Base-by-base conservation (phyloP, 805 yeast species). In the Wickerhamiella shivajii region DNA sequence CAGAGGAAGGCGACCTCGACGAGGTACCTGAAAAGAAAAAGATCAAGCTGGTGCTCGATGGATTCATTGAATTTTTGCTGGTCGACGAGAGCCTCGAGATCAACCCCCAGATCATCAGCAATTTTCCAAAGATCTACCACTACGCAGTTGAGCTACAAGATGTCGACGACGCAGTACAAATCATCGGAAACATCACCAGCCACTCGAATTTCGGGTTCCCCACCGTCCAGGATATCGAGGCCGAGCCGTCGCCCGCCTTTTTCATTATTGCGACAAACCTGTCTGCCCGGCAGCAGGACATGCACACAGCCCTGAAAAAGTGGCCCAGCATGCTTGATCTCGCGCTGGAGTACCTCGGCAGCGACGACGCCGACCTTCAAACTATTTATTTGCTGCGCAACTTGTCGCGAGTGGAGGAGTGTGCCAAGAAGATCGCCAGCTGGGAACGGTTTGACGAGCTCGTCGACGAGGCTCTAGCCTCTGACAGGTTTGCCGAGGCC, bases 111-210 rank as follows among this genome's bases (percentile, higher is more conserved):
- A 15, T 35, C 13, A 14, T 29, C 9, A 24, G 18, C 7, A 23
- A 35, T 24, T 35, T 35, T 18, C 17, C 34, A n/a, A 16, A 18
- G n/a, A 12, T 35, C 18, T 35, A 30, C 21, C 20, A 14, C 13
- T n/a, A 17, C 6, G 38, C 38, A 13, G 29, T 31, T 10, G 30
- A 21, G 17, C 15, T 14, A 5, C 24, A 17, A 9, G 34, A 25
- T n/a, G 18, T 14, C 10, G 29, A 24, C n/a, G 33, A 28, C 18
- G 29, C 33, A 3, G 20, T 17, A 7, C 27, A 29, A 27, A 28
- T 35, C 3, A 20, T 35, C 20, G 38, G 38, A 22, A 35, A 35
- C 19, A 29, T 35, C 19, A 25, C 34, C 7, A 14, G 34, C 24
- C 38, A 35, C 31, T 14, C 29, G 6, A 22, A 20, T n/a, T 30